Evolutionary conservation across 2,329 filamentous ascomycete genomes (phyloP).

Genomic region (Ophiocordyceps camponoti-floridani): DNA sequence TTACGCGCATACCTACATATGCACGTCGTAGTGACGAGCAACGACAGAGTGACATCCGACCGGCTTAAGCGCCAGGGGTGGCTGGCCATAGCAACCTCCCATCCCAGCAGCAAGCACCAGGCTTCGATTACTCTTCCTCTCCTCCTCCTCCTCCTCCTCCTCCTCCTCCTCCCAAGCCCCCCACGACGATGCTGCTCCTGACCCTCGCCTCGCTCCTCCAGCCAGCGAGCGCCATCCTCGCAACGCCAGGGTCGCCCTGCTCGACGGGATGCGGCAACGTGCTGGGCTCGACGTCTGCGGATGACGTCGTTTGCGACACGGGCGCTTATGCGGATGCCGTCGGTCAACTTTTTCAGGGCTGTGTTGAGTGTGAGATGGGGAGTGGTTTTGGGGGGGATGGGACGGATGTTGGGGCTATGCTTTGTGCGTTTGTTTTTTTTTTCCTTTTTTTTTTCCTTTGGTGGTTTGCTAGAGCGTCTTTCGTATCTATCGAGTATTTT

Average conservation of each 20-base stretch:
- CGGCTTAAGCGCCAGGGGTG: not conserved
- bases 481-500: not conserved
- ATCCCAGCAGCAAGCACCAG: not conserved
- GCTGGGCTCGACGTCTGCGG: conserved; percentile 21
- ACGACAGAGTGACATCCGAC: too few species aligned
- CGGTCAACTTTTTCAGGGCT: conserved; percentile 32
- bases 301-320: conserved; percentile 31
- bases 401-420: conserved; percentile 33
- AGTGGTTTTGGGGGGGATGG: conserved; percentile 28
- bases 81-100: not conserved
- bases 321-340: conserved; percentile 17
- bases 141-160: too few species aligned
- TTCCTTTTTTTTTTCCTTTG: not conserved
- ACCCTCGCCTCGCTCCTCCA: conserved; percentile 2
- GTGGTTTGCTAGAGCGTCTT: not conserved
- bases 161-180: not conserved
- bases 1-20: too few species aligned
- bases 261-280: conserved; percentile 34
- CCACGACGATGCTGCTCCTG: not conserved
- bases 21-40: too few species aligned
- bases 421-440: conserved; percentile 28
- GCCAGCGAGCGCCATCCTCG: conserved; percentile 18
- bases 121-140: too few species aligned
- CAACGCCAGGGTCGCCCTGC: conserved; percentile 30
- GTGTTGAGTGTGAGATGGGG: conserved; percentile 30